Evolutionary conservation across 2,329 filamentous ascomycete genomes (phyloP).

Genomic region (Nothophaeocryptopus gaeumannii): DNA sequence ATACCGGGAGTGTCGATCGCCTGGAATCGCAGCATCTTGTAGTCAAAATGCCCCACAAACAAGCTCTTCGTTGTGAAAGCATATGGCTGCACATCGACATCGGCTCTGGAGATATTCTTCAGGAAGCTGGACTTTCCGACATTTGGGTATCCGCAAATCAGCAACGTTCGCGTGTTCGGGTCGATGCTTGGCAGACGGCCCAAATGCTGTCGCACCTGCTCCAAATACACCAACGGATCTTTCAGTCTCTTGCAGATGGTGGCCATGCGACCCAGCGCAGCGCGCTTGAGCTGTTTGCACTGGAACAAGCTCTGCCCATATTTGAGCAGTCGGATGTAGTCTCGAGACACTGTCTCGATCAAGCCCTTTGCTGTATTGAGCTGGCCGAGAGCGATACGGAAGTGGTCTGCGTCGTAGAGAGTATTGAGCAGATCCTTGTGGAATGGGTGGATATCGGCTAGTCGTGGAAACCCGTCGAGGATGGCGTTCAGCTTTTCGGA

Average conservation of each 20-base stretch:
- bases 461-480: constrained; percentile 85
- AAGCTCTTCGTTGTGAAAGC: constrained; percentile 97
- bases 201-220: constrained; percentile 94
- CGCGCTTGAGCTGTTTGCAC: constrained; percentile 97
- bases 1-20: constrained; percentile 99
- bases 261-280: constrained; percentile 95
- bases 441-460: constrained; percentile 94
- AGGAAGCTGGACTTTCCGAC: constrained; percentile 97
- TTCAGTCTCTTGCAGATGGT: constrained; percentile 93
- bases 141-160: constrained; percentile 97
- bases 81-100: constrained; percentile 96
- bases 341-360: constrained; percentile 91
- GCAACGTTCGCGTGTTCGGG: constrained; percentile 89
- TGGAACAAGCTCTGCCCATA: constrained; percentile 97
- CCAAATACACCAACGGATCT: constrained; percentile 90
- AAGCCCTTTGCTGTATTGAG: constrained; percentile 93
- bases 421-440: constrained; percentile 92
- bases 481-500: constrained; percentile 88
- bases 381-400: constrained; percentile 93
- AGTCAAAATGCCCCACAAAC: constrained; percentile 97
- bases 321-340: constrained; percentile 94
- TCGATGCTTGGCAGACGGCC: constrained; percentile 98
- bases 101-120: constrained; percentile 84
- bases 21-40: constrained; percentile 86
- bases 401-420: constrained; percentile 97